Conservation (phyloP, 805 yeast species). For the Metschnikowia aberdeeniae region DNA sequence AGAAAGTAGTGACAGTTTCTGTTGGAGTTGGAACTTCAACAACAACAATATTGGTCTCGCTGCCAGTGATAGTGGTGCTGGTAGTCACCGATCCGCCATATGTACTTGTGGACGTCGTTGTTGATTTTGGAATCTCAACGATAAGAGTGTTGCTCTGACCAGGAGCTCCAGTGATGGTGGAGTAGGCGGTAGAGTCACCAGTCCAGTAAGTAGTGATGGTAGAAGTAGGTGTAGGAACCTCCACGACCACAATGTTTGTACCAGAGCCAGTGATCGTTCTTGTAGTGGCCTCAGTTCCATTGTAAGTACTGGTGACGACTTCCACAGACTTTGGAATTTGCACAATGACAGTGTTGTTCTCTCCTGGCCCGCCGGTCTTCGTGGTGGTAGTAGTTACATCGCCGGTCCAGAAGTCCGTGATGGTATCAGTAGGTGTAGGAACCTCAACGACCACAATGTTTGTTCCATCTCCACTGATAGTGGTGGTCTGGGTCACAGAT, state of each 20-base stretch:
- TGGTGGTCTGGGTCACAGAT: slow-evolving; percentile 6
- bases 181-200: slow-evolving; percentile 1
- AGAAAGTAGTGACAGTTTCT: too few relatives aligned
- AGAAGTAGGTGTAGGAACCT: slow-evolving; percentile 12
- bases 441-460: slow-evolving; percentile 10
- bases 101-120: too few relatives aligned
- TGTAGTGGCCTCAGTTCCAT: background rate
- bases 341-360: slow-evolving; percentile 7
- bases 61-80: too few relatives aligned
- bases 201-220: slow-evolving; percentile 11
- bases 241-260: slow-evolving; percentile 6
- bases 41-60: too few relatives aligned
- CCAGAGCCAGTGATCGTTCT: background rate
- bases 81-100: too few relatives aligned
- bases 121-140: too few relatives aligned
- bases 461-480: background rate
- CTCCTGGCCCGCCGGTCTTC: background rate
- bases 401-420: slow-evolving; percentile 11
- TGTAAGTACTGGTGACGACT: too few relatives aligned
- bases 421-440: slow-evolving; percentile 6
- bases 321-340: too few relatives aligned
- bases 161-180: slow-evolving; percentile 7
- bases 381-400: slow-evolving; percentile 5
- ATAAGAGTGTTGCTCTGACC: too few relatives aligned
- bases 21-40: too few relatives aligned